phyloP scores from a whole-genome alignment of 1,139 yeast genomes.

The Debaryomyces psychrophilus region DNA sequence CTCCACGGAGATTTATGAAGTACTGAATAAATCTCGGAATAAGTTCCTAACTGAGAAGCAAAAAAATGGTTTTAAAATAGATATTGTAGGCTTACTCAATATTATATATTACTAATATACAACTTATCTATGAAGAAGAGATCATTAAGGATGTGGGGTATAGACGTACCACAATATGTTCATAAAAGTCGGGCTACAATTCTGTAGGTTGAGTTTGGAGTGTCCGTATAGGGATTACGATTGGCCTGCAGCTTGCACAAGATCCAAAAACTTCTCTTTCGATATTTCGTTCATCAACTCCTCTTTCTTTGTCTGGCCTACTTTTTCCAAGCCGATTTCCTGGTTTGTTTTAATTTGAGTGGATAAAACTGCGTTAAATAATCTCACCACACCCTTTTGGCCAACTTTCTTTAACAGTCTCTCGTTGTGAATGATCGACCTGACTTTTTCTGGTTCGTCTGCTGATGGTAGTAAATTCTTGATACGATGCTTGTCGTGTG shows the following conservation, averaged over 20 bases:
- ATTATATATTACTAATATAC: constrained; percentile 8
- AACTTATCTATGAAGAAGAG: not conserved
- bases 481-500: constrained; percentile 69
- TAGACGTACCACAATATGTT: not conserved
- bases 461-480: constrained; percentile 68
- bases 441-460: constrained; percentile 51
- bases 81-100: not conserved
- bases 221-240: not conserved
- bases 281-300: constrained; percentile 78
- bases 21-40: not conserved
- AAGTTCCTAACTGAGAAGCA: not conserved
- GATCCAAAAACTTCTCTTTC: constrained; percentile 85
- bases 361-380: constrained; percentile 86
- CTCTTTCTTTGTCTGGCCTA: constrained; percentile 50
- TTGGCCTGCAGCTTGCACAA: constrained; percentile 81
- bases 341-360: constrained; percentile 69
- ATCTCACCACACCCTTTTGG: constrained; percentile 89
- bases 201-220: not conserved
- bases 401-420: constrained; percentile 77
- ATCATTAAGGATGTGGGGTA: constrained; percentile 1
- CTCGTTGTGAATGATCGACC: constrained; percentile 69
- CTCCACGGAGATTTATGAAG: not conserved
- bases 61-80: not conserved
- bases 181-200: not conserved
- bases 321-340: constrained; percentile 41